phyloP scores from a whole-genome alignment of 768 basidiomycete genomes.

The Tulasnella sp. region DNA sequence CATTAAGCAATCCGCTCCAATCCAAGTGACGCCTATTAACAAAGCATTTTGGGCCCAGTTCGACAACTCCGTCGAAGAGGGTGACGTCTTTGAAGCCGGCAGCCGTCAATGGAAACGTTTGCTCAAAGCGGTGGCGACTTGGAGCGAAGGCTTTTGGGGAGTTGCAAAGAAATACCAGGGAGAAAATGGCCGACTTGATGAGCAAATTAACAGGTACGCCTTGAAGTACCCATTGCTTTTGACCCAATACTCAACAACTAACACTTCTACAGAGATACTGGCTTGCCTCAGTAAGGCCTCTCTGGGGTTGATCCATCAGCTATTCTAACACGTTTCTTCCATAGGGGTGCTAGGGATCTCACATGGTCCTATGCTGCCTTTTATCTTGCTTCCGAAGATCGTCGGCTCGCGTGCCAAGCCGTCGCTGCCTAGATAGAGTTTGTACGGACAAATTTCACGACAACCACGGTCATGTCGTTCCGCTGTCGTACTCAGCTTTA shows the following conservation, averaged over 20 bases:
- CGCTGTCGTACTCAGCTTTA: too few relatives aligned
- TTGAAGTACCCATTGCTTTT: background rate
- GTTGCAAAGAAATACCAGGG: background rate
- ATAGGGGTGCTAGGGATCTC: constrained; percentile 12
- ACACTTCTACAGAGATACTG: constrained; percentile 9
- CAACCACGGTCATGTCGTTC: too few relatives aligned
- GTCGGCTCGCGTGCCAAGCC: background rate
- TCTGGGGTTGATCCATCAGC: background rate
- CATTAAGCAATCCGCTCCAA: background rate
- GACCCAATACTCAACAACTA: too few relatives aligned
- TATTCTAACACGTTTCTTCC: background rate
- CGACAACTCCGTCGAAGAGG: background rate
- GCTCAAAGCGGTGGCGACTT: background rate
- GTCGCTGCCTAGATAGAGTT: too few relatives aligned
- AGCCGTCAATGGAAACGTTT: background rate
- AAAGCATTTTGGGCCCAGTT: constrained; percentile 14
- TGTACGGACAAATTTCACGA: too few relatives aligned
- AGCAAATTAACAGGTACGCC: constrained; percentile 5
- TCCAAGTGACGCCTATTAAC: background rate
- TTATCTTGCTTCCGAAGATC: constrained; percentile 5
- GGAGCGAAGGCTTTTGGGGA: constrained; percentile 12
- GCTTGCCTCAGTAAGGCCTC: background rate
- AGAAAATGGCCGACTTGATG: background rate
- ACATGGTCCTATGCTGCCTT: constrained; percentile 16
- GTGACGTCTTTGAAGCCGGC: background rate